Evolutionary conservation across 805 yeast species (phyloP), one percentile per base, ranked within the genome.

Genomic region (Saccharomycopsis amapae): DNA sequence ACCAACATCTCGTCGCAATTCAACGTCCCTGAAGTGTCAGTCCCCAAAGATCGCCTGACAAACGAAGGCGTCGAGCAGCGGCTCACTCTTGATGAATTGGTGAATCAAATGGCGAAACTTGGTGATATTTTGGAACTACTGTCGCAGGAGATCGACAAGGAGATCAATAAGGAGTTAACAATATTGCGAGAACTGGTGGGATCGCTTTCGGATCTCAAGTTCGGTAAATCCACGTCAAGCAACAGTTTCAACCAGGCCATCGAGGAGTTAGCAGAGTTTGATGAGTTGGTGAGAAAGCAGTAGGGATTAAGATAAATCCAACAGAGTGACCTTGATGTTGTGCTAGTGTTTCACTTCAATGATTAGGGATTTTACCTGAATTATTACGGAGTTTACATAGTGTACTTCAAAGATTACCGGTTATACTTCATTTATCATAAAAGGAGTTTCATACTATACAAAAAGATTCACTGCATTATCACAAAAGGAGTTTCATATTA

Each of bases 121-220:
- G 26, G 36, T 9, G 17, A 34, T n/a, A 2, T 45, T 3, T 25
- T 45, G n/a, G 39, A 40, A 19, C 6, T 17, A 6, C 44, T 40
- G 31, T 10, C 33, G 12, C 25, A 30, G 10, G 18, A 36, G 7
- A 10, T 45, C 13, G 36, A 39, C 13, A 6, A 5, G 4, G 23
- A 45, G 37, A 9, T 30, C 10, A 18, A 25, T 2, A 15, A 28
- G 15, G 48, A 45, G 31, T 22, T 45, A 20, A 19, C n/a, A 6
- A 23, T 13, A 20, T 19, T 38, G 5, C 19, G 25, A 12, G 28
- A 18, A 12, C 18, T 22, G 24, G 37, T 45, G 18, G 44, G 31
- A 7, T 19, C 35, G 9, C 34, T 45, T 32, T 18, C 37, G 3
- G 48, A 45, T 36, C 40, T 45, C 34, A 36, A 38, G 25, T 40